Base-by-base conservation (phyloP, 2,329 filamentous ascomycete genomes). In the Fusarium xylarioides region DNA sequence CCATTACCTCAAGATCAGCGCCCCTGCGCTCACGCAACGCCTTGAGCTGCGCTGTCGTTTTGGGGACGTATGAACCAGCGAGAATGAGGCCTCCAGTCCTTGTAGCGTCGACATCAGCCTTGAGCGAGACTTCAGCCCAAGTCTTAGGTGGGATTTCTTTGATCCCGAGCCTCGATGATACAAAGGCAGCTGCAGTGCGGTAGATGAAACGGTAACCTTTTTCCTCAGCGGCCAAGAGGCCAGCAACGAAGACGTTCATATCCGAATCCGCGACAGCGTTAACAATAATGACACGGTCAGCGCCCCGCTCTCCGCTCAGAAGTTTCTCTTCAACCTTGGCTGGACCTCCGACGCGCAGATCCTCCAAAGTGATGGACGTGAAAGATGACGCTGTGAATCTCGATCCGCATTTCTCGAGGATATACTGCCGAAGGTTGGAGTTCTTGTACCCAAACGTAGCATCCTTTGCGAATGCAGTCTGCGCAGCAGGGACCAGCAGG, bases 381-480 rank as follows among this genome's bases (percentile, higher is more conserved):
- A 88, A 79, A 11, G 82, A 79, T 11, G 83, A 82, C 0, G 70
- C 62, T 0, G 74, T 53, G 53, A 86, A 85, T 7, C 76, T 59
- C 1, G 85, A 85, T 8, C 81, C 81, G 5, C 83, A 83, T 75
- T 90, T 90, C 74, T 90, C 88, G 11, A 83, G 78, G 1, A 89
- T 83, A 74, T 88, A 90, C 74, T 76, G 26, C 12, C 61, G 43
- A 9, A 77, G 32, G 71, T 89, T 86, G 1, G 87, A 89, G 68
- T 82, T 86, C 63, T 80, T 82, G 70, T 88, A 90, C 2, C 88
- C 87, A 75, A 90, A 90, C 0, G 86, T 87, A 0, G 87, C 87
- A 73, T 90, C 88, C 42, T 83, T 82, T 2, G 88, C 88, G 68
- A 90, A 85, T 4, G 30, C 5, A 34, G 47, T 50, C 11, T 50